These are phyloP conservation scores for Funneliformis caledonium DNA, from an alignment of 371 early-diverging fungal genomes.

Conservation along the genomic window DNA sequence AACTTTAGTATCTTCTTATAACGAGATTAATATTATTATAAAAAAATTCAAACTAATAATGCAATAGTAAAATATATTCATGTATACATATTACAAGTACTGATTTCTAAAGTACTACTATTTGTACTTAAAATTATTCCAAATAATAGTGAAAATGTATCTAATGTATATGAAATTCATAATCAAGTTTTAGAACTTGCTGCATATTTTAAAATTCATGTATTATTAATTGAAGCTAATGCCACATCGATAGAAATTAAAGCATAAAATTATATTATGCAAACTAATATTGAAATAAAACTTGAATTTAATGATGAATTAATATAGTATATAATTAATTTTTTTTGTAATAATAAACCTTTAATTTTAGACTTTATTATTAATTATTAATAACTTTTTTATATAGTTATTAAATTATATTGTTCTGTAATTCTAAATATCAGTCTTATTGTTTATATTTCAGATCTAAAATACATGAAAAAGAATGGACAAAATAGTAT, in stretches of 20 bases:
- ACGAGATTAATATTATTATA: not conserved
- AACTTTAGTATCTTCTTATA: not conserved
- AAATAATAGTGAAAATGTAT: not conserved
- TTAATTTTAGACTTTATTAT: no score
- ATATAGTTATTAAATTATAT: not conserved
- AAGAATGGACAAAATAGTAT: not conserved
- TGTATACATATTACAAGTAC: not conserved
- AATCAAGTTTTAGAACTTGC: not conserved
- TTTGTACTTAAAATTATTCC: not conserved
- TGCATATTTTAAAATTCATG: not conserved
- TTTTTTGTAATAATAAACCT: not conserved
- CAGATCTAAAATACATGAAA: not conserved
- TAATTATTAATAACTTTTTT: no score
- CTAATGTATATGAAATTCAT: not conserved
- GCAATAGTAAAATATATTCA: not conserved
- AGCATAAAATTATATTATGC: not conserved
- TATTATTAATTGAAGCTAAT: conserved; percentile 2
- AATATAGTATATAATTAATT: not conserved
- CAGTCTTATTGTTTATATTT: not conserved
- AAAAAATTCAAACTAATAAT: not conserved
- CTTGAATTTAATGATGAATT: not conserved
- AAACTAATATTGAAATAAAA: not conserved
- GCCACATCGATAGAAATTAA: not conserved
- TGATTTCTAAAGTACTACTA: not conserved
- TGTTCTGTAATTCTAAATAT: not conserved